These are phyloP conservation scores for Breynia disticha DNA, from an alignment of 441 rosid species.

Conservation along the genomic window DNA sequence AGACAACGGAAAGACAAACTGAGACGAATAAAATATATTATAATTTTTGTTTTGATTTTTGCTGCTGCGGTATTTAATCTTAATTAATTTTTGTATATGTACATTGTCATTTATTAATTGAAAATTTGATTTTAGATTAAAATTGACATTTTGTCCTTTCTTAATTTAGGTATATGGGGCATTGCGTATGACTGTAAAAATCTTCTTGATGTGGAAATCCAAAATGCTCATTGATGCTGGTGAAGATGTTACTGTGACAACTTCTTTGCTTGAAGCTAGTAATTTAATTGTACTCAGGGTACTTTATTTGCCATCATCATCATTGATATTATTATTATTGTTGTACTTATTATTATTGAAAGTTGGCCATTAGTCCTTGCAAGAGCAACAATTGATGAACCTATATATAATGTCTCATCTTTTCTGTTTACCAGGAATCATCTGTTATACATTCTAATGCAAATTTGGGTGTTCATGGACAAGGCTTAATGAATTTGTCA, in stretches of 20 bases:
- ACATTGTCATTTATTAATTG: no score
- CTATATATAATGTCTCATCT: neutral
- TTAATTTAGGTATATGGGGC: slow-evolving; percentile 89
- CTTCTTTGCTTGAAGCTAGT: slow-evolving; percentile 93
- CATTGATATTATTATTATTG: no score
- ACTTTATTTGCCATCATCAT: slow-evolving; percentile 13
- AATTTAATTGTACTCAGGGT: slow-evolving; percentile 96
- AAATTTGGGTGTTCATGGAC: slow-evolving; percentile 94
- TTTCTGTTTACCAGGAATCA: slow-evolving; percentile 53
- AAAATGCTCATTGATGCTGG: slow-evolving; percentile 85
- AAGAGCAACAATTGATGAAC: slow-evolving; percentile 3
- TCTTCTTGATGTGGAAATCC: slow-evolving; percentile 98
- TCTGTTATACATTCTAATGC: slow-evolving; percentile 95
- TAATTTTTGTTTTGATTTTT: no score
- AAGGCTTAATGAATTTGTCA: slow-evolving; percentile 86
- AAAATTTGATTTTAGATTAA: neutral
- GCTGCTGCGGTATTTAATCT: no score
- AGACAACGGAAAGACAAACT: no score
- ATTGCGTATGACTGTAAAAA: slow-evolving; percentile 93
- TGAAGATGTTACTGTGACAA: slow-evolving; percentile 70
- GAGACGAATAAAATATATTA: no score
- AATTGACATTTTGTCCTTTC: slow-evolving; percentile 5
- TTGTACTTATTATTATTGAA: slow-evolving; percentile 8
- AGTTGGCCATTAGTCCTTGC: neutral
- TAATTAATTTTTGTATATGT: no score